A percentile compares a stretch with the other conserved stretches of the same genome.
phyloP scores from a whole-genome alignment of 345 rosid species.

The Aquilaria malaccensis region DNA sequence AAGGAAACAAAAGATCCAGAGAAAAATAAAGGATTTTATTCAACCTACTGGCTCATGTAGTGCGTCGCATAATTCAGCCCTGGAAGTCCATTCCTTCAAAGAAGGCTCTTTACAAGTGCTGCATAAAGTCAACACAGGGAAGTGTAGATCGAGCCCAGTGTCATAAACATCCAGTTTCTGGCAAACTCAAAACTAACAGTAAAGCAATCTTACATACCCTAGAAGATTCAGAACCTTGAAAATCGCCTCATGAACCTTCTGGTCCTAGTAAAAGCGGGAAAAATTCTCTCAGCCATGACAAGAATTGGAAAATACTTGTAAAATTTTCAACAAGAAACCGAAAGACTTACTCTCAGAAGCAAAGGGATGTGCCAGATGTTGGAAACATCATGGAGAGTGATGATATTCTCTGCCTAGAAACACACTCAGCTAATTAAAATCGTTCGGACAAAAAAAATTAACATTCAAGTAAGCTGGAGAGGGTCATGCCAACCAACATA shows the following conservation, averaged over 20 bases:
- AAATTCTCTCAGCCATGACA: neutral
- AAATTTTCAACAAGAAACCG: neutral
- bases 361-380: constrained; percentile 98
- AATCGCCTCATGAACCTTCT: constrained; percentile 92
- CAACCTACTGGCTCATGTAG: constrained; percentile 64
- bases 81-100: constrained; percentile 63
- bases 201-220: constrained; percentile 39
- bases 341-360: constrained; percentile 65
- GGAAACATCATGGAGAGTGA: constrained; percentile 83
- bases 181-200: neutral
- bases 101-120: constrained; percentile 61
- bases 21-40: neutral
- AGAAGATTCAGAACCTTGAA: constrained; percentile 62
- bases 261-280: constrained; percentile 49
- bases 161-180: neutral
- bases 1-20: constrained; percentile 6
- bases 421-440: constrained; percentile 2
- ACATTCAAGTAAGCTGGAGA: constrained; percentile 3
- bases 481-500: constrained; percentile 19
- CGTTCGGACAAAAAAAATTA: neutral
- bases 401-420: constrained; percentile 63
- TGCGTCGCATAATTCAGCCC: constrained; percentile 56
- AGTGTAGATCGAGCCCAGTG: neutral
- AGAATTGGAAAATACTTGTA: neutral
- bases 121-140: constrained; percentile 20